phyloP scores from a whole-genome alignment of 139 green algal species.

The Tetraselmis striata region DNA sequence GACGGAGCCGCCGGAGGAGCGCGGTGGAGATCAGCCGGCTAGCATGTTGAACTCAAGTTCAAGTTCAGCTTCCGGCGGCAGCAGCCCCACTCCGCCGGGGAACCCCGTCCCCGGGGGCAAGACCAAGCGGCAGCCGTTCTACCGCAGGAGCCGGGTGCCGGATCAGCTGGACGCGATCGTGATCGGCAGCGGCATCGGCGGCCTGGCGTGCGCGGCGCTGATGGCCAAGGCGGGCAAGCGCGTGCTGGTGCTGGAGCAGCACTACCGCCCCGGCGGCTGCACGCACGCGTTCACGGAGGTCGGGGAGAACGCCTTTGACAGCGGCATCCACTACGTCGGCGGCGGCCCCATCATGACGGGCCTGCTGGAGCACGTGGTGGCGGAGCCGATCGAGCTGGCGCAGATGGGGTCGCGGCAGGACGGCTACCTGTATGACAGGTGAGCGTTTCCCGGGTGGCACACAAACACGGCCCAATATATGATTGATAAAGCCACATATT shows the following conservation, averaged over 20 bases:
- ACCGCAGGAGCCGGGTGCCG: too few relatives aligned
- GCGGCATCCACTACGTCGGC: slow-evolving; percentile 14
- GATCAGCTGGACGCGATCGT: slow-evolving; percentile 17
- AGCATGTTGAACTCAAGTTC: too few relatives aligned
- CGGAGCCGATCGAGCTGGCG: not conserved
- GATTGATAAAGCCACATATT: too few relatives aligned
- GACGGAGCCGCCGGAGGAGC: slow-evolving; percentile 4
- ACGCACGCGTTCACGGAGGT: slow-evolving; percentile 16
- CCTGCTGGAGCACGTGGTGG: slow-evolving; percentile 3
- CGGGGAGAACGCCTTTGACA: slow-evolving; percentile 9
- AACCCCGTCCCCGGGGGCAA: too few relatives aligned
- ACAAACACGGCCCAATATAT: too few relatives aligned
- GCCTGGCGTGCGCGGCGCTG: too few relatives aligned
- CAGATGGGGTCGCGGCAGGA: slow-evolving; percentile 4
- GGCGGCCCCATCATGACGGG: not conserved
- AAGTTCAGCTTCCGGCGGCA: too few relatives aligned
- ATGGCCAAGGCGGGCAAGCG: slow-evolving; percentile 12
- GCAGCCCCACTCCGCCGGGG: too few relatives aligned
- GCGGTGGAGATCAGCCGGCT: too few relatives aligned
- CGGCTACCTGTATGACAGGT: not conserved
- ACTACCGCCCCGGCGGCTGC: slow-evolving; percentile 17
- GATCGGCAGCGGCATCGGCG: slow-evolving; percentile 16
- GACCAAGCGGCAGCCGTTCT: too few relatives aligned
- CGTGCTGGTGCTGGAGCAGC: slow-evolving; percentile 17
- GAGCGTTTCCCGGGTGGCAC: too few relatives aligned